Evolutionary conservation across 768 basidiomycete genomes (phyloP), one percentile per base, ranked within the genome.

Genomic region (Pleurotus ostreatus): DNA sequence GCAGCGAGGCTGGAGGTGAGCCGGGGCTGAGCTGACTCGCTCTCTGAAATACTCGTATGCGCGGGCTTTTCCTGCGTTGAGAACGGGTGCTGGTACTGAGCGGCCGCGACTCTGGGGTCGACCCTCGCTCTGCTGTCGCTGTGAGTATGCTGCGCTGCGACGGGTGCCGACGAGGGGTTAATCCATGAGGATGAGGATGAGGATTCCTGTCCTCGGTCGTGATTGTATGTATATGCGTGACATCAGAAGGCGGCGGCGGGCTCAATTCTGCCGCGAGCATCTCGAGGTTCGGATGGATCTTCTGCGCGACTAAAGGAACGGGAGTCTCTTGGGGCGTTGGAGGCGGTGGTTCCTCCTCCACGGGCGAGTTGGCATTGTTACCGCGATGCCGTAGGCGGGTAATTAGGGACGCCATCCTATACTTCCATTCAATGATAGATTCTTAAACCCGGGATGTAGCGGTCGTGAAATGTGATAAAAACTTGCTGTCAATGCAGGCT

Each of bases 251-350:
- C 7, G 26, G 6, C 26, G 6, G 13, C 4, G 13, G 15, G 20
- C 39, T 20, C 46, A 60, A 22, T 26, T 68, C 62, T n/a, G 68
- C 63, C 40, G 67, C 57, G 20, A 72, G 61, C 37, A 68, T 65
- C 55, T 71, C 66, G 23, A 75, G 62, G 55, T 78, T 64, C 49
- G 73, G 70, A 46, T 74, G 75, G 40, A 77, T 76, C 61, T 68
- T 74, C 26, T 30, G 26, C 26, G 25, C 65, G 68, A 34, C 66
- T 62, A 11, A 68, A 48, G 25, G 20, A 30, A 23, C 22, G 13
- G 25, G 30, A 20, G 13, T 13, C 15, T 34, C 30, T 34, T 1
- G 30, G 13, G 43, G 38, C 4, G 41, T 37, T 12, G 34, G 15
- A 20, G 25, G 22, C 6, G 54, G 43, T 8, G 23, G 9, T 30